Evolutionary conservation across 2,329 filamentous ascomycete species (phyloP).

Genomic region (Aureobasidium sp.): DNA sequence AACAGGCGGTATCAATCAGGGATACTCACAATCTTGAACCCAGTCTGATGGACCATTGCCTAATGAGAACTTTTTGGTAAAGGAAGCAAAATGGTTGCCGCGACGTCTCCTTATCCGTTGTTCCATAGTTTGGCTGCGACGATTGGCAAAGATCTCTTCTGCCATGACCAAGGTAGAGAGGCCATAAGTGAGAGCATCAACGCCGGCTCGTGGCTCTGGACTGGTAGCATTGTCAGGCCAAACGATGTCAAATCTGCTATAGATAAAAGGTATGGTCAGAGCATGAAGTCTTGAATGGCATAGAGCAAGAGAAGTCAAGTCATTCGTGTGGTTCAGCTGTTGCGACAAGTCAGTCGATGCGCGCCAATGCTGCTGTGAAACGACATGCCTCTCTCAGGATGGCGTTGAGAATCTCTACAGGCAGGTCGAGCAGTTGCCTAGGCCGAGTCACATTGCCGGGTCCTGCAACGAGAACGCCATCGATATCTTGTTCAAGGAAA

Average conservation of each 20-base stretch:
- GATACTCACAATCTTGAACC: conserved; percentile 53
- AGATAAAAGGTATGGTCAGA: conserved; percentile 70
- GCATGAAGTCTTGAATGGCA: conserved; percentile 71
- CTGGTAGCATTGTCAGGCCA: conserved; percentile 68
- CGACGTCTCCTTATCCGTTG: conserved; percentile 37
- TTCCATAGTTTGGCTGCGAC: conserved; percentile 19
- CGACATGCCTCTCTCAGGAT: conserved; percentile 72
- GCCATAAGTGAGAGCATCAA: conserved; percentile 77
- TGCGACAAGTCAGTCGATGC: conserved; percentile 15
- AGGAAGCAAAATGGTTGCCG: conserved; percentile 70
- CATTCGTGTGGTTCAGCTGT: conserved; percentile 73
- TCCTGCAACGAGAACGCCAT: not conserved
- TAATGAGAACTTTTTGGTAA: conserved; percentile 73
- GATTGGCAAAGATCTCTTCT: conserved; percentile 51
- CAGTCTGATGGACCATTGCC: conserved; percentile 74
- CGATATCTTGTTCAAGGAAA: not conserved
- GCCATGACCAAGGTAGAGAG: conserved; percentile 73
- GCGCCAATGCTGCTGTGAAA: conserved; percentile 35
- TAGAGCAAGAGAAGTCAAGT: conserved; percentile 68
- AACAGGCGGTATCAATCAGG: not conserved
- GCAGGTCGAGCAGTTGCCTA: conserved; percentile 64
- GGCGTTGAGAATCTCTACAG: conserved; percentile 68
- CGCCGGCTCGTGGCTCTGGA: conserved; percentile 60
- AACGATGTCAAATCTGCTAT: conserved; percentile 79
- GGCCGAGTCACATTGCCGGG: conserved; percentile 39